phyloP scores from a whole-genome alignment of 2,329 filamentous ascomycete genomes.

The Tolypocladium ovalisporum region DNA sequence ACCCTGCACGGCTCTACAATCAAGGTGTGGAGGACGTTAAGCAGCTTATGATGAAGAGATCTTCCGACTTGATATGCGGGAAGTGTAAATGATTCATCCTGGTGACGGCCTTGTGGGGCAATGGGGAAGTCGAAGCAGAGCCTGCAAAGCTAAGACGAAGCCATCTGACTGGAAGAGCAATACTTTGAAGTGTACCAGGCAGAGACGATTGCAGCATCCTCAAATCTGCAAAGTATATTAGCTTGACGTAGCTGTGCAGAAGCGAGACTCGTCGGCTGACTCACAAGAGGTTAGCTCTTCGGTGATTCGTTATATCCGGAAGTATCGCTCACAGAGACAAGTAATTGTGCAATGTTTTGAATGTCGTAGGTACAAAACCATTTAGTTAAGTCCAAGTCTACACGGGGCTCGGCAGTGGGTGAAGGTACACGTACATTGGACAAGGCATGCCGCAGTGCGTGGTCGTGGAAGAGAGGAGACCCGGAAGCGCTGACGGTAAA shows the following conservation, averaged over 20 bases:
- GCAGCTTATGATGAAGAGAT: conserved; percentile 25
- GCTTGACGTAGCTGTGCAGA: background rate
- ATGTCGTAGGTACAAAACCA: conserved; percentile 26
- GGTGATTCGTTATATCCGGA: conserved; percentile 16
- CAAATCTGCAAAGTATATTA: conserved; percentile 19
- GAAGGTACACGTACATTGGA: conserved; percentile 27
- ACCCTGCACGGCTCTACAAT: conserved; percentile 55
- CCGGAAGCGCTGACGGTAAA: conserved; percentile 20
- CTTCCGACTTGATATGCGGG: conserved; percentile 23
- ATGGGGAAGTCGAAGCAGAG: conserved; percentile 16
- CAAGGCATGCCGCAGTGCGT: conserved; percentile 26
- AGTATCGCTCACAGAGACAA: conserved; percentile 24
- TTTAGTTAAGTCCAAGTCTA: background rate
- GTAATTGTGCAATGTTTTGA: conserved; percentile 23
- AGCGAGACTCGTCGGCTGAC: background rate
- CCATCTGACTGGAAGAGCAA: background rate
- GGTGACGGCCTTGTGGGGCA: conserved; percentile 22
- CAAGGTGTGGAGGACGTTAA: conserved; percentile 43
- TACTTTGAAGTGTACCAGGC: conserved; percentile 14
- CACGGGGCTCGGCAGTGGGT: background rate
- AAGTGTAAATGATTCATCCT: conserved; percentile 29
- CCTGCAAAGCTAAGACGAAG: conserved; percentile 13
- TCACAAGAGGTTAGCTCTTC: conserved; percentile 20
- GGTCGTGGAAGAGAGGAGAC: conserved; percentile 26
- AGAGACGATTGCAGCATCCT: conserved; percentile 28